Base-by-base conservation (phyloP, 129 eudicot species). In the Escallonia rubra region DNA sequence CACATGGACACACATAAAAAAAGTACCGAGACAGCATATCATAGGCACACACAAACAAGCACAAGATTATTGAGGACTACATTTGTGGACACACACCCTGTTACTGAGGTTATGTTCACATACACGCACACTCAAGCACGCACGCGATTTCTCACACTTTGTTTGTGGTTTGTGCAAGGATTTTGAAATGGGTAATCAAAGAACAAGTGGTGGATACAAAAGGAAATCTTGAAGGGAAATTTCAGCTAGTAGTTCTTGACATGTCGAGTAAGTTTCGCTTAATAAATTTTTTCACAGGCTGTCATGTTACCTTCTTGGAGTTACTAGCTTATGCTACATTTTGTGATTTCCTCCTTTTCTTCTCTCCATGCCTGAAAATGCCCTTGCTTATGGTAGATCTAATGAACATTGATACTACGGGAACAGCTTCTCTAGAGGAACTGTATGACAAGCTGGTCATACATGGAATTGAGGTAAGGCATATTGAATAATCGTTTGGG, bases 321-420 rank as follows among this genome's bases (percentile, higher is more conserved):
- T 23, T 23, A 23, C 34, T 23, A 23, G 34, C 34, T 23, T 23
- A 23, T 23, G 34, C 34, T 23, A 23, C 34, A 23, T 23, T 23
- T 23, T 23, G 34, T 23, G 10, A 49, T 39, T 46, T 65, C 16
- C 5, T 9, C 43, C 1, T 50, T 61, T 7, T 49, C 6, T 42
- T 60, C 7, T 49, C 65, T 13, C 34, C 34, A 23, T 39, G 8
- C 14, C 2, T 12, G 7, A 54, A 12, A 54, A 54, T 54, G 3
- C 13, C 14, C 3, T 56, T 11, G 66, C 13, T 4, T 14, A 67
- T 53, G 55, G 34, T 62, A 85, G 90, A 79, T 66, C 66, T 85
- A 76, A 76, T 78, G 43, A 85, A 79, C 72, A 78, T 85, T 57
- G 90, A 85, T 69, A 81, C 82, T 41, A 79, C 90, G 0, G 90